phyloP scores from a whole-genome alignment of 2,329 filamentous ascomycete species.

The Phoma sp. region DNA sequence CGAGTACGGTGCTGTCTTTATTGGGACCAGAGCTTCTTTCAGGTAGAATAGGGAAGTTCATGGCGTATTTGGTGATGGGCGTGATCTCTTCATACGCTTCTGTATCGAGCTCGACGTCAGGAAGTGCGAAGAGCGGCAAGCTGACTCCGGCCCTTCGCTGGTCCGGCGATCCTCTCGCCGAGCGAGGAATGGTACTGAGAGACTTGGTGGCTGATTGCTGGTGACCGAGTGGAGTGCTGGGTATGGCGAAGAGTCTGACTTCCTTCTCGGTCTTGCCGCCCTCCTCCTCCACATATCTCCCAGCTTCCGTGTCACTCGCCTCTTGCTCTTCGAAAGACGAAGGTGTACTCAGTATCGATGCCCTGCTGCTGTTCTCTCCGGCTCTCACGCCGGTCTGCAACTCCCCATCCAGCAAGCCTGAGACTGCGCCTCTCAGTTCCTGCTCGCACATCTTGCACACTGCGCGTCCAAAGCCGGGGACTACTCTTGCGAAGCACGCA shows the following conservation, averaged over 20 bases:
- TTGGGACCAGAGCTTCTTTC: background rate
- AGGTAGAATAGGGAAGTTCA: conserved; percentile 4
- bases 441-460: background rate
- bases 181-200: too few species aligned
- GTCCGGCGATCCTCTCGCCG: too few species aligned
- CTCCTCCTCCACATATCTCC: background rate
- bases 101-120: background rate
- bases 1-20: background rate
- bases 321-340: background rate
- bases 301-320: background rate
- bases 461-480: background rate
- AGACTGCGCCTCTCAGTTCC: background rate
- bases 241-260: too few species aligned
- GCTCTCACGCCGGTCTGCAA: background rate
- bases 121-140: background rate
- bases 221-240: too few species aligned
- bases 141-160: too few species aligned
- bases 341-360: too few species aligned
- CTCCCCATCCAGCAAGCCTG: background rate
- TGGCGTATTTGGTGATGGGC: background rate
- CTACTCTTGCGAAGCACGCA: background rate
- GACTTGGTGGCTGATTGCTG: too few species aligned
- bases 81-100: background rate
- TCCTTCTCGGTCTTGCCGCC: too few species aligned
- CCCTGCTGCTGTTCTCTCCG: background rate